phyloP scores from a whole-genome alignment of 495 filamentous ascomycete species.

The Aspergillus leporis region DNA sequence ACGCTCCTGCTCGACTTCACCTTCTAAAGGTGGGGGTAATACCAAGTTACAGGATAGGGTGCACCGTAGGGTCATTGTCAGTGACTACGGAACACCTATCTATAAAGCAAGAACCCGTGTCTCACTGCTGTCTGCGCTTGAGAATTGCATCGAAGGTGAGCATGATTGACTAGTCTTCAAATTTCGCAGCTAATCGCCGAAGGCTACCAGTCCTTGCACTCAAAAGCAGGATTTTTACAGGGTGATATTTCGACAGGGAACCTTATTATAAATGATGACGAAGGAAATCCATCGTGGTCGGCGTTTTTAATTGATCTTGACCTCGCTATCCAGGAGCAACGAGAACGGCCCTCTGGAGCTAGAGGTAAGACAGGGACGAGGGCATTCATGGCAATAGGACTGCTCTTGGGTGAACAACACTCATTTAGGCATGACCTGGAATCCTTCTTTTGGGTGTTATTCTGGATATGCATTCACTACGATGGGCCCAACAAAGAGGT shows the following conservation, averaged over 20 bases:
- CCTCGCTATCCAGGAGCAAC: slow-evolving; percentile 26
- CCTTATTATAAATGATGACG: slow-evolving; percentile 34
- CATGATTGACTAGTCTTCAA: neutral
- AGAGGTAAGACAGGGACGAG: slow-evolving; percentile 33
- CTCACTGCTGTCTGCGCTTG: slow-evolving; percentile 37
- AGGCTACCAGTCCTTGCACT: slow-evolving; percentile 30
- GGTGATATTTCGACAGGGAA: slow-evolving; percentile 40
- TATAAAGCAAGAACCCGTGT: slow-evolving; percentile 40
- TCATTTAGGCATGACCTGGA: slow-evolving; percentile 41
- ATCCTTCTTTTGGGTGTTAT: slow-evolving; percentile 56
- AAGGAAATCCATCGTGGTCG: slow-evolving; percentile 27
- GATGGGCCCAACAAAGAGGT: slow-evolving; percentile 16
- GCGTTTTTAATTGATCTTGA: slow-evolving; percentile 34
- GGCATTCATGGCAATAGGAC: slow-evolving; percentile 36
- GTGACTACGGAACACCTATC: slow-evolving; percentile 40
- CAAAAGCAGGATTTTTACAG: slow-evolving; percentile 21
- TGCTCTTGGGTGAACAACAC: slow-evolving; percentile 25
- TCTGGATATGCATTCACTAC: slow-evolving; percentile 49
- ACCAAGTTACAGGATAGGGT: slow-evolving; percentile 29
- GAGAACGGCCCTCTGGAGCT: slow-evolving; percentile 26
- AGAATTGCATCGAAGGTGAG: slow-evolving; percentile 37
- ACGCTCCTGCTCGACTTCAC: neutral
- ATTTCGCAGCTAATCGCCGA: neutral
- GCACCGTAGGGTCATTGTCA: slow-evolving; percentile 39
- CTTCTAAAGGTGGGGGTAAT: neutral